Percentiles rank a stretch among this genome's conserved stretches.
Conservation (phyloP, 495 filamentous ascomycete species). For the Tricharina praecox region DNA sequence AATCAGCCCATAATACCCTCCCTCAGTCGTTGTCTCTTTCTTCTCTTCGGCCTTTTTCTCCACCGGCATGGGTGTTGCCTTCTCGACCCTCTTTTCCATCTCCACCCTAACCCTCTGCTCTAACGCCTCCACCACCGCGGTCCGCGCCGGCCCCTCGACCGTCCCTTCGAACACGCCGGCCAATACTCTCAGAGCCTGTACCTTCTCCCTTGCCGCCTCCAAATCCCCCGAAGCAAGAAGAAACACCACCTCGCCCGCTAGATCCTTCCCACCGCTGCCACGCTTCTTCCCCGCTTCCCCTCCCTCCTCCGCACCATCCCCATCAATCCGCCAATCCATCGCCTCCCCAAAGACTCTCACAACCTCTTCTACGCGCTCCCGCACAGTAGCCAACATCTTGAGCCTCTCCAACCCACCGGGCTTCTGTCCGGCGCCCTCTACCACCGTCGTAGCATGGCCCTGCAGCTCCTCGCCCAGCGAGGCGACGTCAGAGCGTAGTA, state of each 20-base stretch:
- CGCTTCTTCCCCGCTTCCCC: conserved; percentile 23
- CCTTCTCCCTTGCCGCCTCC: conserved; percentile 50
- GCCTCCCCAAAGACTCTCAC: conserved; percentile 81
- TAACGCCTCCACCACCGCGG: conserved; percentile 63
- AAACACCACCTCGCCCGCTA: conserved; percentile 53
- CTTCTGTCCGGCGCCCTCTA: conserved; percentile 41
- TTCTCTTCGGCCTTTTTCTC: conserved; percentile 27
- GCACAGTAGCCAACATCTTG: conserved; percentile 66
- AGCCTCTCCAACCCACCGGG: conserved; percentile 59
- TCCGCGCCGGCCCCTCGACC: conserved; percentile 73
- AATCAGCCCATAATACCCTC: conserved; percentile 49
- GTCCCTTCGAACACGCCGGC: conserved; percentile 80
- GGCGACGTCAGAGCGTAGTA: conserved; percentile 75
- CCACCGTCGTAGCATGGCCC: conserved; percentile 52
- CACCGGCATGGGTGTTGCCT: conserved; percentile 39
- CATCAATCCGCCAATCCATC: conserved; percentile 81
- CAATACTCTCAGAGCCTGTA: conserved; percentile 56
- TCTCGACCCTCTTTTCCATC: conserved; percentile 38
- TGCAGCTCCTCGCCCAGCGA: conserved; percentile 52
- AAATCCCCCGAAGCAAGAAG: conserved; percentile 42
- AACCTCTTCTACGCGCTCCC: conserved; percentile 63
- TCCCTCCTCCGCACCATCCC: conserved; percentile 38
- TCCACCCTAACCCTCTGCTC: conserved; percentile 40
- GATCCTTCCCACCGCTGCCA: conserved; percentile 45
- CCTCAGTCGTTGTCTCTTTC: conserved; percentile 13